These are phyloP conservation scores for Kuraishia piskuri DNA, from an alignment of 805 yeast species.

Conservation along the genomic window DNA sequence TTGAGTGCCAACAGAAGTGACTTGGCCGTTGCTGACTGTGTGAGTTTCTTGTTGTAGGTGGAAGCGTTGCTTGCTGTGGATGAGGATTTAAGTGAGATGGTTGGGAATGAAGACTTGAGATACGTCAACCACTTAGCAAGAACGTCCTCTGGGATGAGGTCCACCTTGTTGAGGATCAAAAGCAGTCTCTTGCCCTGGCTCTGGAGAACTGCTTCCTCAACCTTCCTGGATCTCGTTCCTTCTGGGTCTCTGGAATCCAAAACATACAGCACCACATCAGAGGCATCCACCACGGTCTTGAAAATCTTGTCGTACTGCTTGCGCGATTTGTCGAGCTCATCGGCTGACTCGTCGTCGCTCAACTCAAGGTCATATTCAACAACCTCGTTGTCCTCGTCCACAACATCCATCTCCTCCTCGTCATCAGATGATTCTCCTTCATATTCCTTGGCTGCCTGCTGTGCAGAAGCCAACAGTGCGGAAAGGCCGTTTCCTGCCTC, in stretches of 20 bases:
- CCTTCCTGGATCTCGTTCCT: conserved; percentile 83
- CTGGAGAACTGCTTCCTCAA: conserved; percentile 82
- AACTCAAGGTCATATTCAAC: conserved; percentile 40
- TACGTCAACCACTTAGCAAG: conserved; percentile 78
- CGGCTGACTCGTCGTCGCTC: conserved; percentile 28
- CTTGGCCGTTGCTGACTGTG: conserved; percentile 63
- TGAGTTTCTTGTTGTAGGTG: conserved; percentile 65
- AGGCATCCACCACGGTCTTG: conserved; percentile 84
- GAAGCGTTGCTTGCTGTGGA: conserved; percentile 62
- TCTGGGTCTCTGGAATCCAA: conserved; percentile 97
- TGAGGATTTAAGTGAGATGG: conserved; percentile 80
- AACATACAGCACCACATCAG: conserved; percentile 90
- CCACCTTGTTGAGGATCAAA: conserved; percentile 83
- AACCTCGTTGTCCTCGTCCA: conserved; percentile 38
- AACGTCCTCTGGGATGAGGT: conserved; percentile 79
- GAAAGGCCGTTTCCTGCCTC: conserved; percentile 45
- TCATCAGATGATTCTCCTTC: conserved; percentile 42
- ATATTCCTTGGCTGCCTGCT: conserved; percentile 72
- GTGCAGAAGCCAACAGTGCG: conserved; percentile 86
- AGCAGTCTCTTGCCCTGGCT: conserved; percentile 78
- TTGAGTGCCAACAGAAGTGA: conserved; percentile 75
- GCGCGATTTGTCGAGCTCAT: conserved; percentile 64
- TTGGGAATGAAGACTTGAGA: conserved; percentile 79
- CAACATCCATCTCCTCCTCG: conserved; percentile 27
- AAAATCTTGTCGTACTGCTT: conserved; percentile 92